These are phyloP conservation scores for Nicotiana attenuata DNA, from an alignment of 257 asterid species.

Conservation along the genomic window DNA sequence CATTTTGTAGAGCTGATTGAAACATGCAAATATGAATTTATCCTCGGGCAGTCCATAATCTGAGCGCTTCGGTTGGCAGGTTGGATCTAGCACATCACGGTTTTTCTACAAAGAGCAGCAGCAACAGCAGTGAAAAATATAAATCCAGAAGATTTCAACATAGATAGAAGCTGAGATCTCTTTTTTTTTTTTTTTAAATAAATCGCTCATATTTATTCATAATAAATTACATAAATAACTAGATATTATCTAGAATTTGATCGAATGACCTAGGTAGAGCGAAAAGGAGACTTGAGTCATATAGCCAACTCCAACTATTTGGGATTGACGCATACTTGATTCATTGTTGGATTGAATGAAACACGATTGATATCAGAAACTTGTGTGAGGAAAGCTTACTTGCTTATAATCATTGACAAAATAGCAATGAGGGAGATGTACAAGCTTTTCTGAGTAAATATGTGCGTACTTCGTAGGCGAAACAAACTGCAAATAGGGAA, in stretches of 20 bases:
- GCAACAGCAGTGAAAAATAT: slow-evolving; percentile 7
- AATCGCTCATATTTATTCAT: not conserved
- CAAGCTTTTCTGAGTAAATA: slow-evolving; percentile 93
- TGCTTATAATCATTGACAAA: slow-evolving; percentile 97
- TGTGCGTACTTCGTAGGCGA: slow-evolving; percentile 75
- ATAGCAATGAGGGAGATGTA: slow-evolving; percentile 95
- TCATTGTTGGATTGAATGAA: not conserved
- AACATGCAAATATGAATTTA: slow-evolving; percentile 94
- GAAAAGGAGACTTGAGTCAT: not conserved
- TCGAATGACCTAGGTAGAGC: not conserved
- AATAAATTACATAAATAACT: not conserved
- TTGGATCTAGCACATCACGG: slow-evolving; percentile 80
- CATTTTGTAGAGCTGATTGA: slow-evolving; percentile 99
- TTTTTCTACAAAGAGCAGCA: slow-evolving; percentile 53
- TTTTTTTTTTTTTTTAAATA: too few relatives aligned
- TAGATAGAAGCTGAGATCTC: not conserved
- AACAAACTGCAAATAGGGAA: slow-evolving; percentile 56
- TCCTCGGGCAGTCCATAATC: slow-evolving; percentile 95
- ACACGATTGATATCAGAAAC: not conserved
- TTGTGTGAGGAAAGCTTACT: slow-evolving; percentile 33
- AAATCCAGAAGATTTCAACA: slow-evolving; percentile 13
- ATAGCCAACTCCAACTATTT: not conserved
- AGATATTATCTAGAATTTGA: not conserved
- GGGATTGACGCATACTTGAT: not conserved
- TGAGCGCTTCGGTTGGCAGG: slow-evolving; percentile 73